phyloP scores from a whole-genome alignment of 2,329 filamentous ascomycete species.

The Colletotrichum godetiae region DNA sequence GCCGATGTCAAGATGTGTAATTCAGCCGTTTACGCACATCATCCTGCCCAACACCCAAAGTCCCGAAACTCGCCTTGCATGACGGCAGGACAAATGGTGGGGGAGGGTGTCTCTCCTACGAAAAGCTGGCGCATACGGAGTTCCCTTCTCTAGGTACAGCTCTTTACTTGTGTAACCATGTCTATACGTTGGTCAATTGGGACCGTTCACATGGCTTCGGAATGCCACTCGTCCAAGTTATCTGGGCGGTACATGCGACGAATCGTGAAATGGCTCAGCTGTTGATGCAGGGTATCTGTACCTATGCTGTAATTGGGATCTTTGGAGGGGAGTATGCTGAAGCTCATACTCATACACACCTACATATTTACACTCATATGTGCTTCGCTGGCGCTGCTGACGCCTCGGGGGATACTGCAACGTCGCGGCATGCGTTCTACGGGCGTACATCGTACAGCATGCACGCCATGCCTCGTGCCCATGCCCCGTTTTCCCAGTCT shows the following conservation, averaged over 20 bases:
- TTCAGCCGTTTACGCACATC: constrained; percentile 8
- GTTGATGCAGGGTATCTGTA: neutral
- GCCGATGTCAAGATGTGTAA: neutral
- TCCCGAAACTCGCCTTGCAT: neutral
- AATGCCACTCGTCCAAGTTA: neutral
- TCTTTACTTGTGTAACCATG: neutral
- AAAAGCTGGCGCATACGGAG: neutral
- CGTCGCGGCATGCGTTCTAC: neutral
- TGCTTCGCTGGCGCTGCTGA: neutral
- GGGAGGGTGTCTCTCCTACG: neutral
- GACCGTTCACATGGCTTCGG: neutral
- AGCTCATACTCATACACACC: neutral
- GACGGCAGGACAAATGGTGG: neutral
- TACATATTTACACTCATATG: neutral
- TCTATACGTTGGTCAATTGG: neutral
- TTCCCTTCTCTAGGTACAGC: neutral
- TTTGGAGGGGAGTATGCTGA: neutral
- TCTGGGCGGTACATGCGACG: neutral
- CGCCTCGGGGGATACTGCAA: neutral
- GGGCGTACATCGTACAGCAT: neutral
- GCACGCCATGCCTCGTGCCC: neutral
- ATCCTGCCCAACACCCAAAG: neutral
- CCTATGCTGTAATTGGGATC: neutral
- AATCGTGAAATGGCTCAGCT: too few relatives aligned
- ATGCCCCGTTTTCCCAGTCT: neutral